These are phyloP conservation scores for Adansonia grandidieri DNA, from an alignment of 441 rosid species.

Conservation along the genomic window DNA sequence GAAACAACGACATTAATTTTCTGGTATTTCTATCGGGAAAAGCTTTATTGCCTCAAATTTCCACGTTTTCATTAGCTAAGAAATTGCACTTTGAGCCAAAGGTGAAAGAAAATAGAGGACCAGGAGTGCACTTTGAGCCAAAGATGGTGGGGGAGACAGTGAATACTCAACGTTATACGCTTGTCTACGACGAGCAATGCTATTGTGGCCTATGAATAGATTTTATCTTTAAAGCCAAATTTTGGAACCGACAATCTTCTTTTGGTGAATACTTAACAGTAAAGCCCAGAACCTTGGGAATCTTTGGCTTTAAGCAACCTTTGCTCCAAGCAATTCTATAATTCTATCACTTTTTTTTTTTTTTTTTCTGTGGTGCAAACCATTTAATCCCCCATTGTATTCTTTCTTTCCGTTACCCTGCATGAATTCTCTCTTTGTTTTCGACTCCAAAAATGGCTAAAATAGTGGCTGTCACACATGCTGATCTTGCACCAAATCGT, in stretches of 20 bases:
- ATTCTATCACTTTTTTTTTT: constrained; percentile 30
- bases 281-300: constrained; percentile 56
- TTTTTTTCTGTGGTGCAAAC: background rate
- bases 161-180: background rate
- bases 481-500: constrained; percentile 71
- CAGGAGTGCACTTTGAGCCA: constrained; percentile 26
- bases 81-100: constrained; percentile 10
- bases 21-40: background rate
- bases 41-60: background rate
- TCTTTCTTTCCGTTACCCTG: constrained; percentile 26
- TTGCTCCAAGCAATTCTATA: constrained; percentile 78
- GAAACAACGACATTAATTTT: background rate
- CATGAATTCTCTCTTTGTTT: constrained; percentile 19
- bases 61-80: background rate
- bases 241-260: constrained; percentile 23
- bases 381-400: constrained; percentile 14
- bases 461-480: constrained; percentile 73
- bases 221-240: constrained; percentile 31
- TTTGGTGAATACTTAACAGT: constrained; percentile 38
- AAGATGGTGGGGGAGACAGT: background rate
- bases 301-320: constrained; percentile 93
- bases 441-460: constrained; percentile 44
- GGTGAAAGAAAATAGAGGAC: background rate
- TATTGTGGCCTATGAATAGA: background rate
- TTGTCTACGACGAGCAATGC: constrained; percentile 15